Conservation (phyloP, 345 rosid genomes). For the Dipteronia dyeriana region DNA sequence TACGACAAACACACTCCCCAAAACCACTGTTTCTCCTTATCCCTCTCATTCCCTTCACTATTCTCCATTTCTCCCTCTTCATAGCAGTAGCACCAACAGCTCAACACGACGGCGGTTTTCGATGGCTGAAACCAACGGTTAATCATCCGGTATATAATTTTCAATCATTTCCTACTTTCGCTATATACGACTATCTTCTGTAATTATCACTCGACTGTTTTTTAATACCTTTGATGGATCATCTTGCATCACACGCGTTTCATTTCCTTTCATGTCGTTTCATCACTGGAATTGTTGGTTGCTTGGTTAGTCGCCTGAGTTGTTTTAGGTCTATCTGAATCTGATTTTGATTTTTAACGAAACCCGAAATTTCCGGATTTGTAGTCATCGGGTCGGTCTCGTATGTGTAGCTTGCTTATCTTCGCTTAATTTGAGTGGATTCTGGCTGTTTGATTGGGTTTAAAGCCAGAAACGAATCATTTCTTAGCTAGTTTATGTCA, state of each 20-base stretch:
- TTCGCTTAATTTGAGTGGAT: neutral
- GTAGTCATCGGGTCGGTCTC: neutral
- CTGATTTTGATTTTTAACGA: neutral
- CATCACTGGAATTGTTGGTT: neutral
- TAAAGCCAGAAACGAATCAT: neutral
- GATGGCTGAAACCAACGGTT: neutral
- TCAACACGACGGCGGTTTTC: neutral
- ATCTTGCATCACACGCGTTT: neutral
- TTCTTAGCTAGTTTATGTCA: neutral
- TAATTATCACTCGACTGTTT: neutral
- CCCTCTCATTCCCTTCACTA: neutral
- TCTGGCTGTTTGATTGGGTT: conserved; percentile 1
- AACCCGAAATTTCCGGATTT: neutral
- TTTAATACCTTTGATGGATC: neutral
- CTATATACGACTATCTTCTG: no score
- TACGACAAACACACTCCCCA: neutral
- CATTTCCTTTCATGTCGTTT: neutral
- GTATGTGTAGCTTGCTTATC: neutral
- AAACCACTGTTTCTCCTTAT: neutral
- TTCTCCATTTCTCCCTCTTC: neutral
- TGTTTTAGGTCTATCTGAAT: neutral
- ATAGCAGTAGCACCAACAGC: neutral
- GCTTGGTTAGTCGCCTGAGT: neutral
- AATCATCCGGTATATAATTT: neutral
- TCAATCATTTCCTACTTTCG: neutral